Base-by-base conservation (phyloP, 257 asterid species). In the Capsicum chinense region DNA sequence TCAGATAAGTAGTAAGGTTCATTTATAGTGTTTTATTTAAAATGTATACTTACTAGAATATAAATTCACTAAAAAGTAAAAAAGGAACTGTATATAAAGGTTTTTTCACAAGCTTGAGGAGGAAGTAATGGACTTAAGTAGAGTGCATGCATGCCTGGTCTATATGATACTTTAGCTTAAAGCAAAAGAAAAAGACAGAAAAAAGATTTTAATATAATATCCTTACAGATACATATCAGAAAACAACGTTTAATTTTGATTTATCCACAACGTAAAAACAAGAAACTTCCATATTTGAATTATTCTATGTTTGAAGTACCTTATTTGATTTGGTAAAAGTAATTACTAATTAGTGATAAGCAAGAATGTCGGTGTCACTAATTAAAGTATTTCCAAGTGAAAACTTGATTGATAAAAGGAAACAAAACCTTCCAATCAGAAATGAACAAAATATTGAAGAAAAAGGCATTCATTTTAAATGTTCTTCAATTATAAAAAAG, bases 261-360 rank as follows among this genome's bases (percentile, higher is more conserved):
- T 4, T 4, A 26, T 4, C 48, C 48, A 6, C 6, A 73, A 7
- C 42, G 80, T 48, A 11, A 48, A 19, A 12, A 26, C n/a, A 48
- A 48, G 60, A 19, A 73, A 73, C 10, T 74, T 74, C 60, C 42
- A 21, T 74, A 12, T 74, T 74, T 74, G 17, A 37, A 74, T 74
- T 19, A 6, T 21, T 48, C 6, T 48, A 21, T 13, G 59, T 50
- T 74, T 74, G 47, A 50, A 19, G 60, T 9, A 4, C 37, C 33
- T 44, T 50, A 39, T 39, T 26, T 39, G 44, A 39, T 39, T 39
- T 39, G 44, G 44, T 39, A 39, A 39, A 39, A 39, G 44, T 39
- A 39, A 39, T 26, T 26, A 26, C 33, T 26, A 26, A 26, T 39
- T 39, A 39, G 44, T 39, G 44, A 39, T 39, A 39, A 39, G 4